Conservation (phyloP, 768 basidiomycete genomes). For the Pleurotus eryngii region DNA sequence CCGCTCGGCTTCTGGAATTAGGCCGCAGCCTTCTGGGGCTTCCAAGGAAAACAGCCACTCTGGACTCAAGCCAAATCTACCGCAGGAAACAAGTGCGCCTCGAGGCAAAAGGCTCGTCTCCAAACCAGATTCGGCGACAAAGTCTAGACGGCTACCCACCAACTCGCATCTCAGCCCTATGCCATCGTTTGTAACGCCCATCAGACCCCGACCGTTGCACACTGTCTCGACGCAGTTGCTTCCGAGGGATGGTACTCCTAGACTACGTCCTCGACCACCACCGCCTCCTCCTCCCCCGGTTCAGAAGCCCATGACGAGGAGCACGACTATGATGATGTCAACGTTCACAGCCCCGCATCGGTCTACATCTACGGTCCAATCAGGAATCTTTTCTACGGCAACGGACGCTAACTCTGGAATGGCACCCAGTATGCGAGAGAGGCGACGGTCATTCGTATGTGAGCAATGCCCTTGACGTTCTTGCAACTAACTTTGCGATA, state of each 20-base stretch:
- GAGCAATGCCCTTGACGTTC: neutral
- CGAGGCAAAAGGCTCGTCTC: too few species aligned
- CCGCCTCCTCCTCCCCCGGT: neutral
- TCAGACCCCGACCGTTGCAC: neutral
- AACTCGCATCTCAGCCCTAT: neutral
- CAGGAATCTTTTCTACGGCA: too few species aligned
- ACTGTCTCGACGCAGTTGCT: neutral
- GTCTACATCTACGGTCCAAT: too few species aligned
- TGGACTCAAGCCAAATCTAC: too few species aligned
- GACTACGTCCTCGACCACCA: neutral
- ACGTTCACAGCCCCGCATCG: neutral
- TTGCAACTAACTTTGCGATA: neutral
- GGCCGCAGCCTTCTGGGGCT: neutral
- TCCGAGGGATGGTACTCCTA: neutral
- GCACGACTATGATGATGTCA: conserved; percentile 1
- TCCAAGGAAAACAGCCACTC: neutral
- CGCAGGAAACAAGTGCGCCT: too few species aligned
- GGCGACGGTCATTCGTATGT: conserved; percentile 1
- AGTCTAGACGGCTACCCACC: neutral
- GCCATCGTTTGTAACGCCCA: neutral
- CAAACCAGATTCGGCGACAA: too few species aligned
- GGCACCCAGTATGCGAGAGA: neutral
- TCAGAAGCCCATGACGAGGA: neutral
- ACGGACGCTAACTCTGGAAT: neutral
- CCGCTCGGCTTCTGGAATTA: too few species aligned